Conservation (phyloP, 176 grass and related monocot genomes). For the Pontederia paniculata region DNA sequence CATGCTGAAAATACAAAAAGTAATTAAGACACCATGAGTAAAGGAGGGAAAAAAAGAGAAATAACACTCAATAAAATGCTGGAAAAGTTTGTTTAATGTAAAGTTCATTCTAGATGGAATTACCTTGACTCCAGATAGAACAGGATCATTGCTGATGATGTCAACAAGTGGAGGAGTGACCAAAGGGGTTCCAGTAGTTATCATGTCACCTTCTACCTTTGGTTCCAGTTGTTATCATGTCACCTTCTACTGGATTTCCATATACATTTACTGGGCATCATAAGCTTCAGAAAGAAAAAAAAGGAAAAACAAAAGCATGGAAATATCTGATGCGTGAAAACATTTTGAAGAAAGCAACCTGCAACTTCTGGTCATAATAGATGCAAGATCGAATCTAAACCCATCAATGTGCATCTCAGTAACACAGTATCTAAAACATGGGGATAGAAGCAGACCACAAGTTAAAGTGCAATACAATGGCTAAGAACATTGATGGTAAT, state of each 20-base stretch:
- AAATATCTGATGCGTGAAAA: slow-evolving; percentile 11
- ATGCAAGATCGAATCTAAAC: slow-evolving; percentile 91
- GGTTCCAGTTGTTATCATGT: slow-evolving; percentile 60
- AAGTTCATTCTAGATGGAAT: background rate
- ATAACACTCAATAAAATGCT: too few species aligned
- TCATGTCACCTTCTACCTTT: slow-evolving; percentile 47
- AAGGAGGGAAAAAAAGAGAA: too few species aligned
- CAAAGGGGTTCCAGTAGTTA: slow-evolving; percentile 72
- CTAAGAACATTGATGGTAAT: too few species aligned
- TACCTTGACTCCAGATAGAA: slow-evolving; percentile 87
- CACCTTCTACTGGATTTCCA: slow-evolving; percentile 51
- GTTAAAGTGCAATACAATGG: background rate
- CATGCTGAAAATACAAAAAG: too few species aligned
- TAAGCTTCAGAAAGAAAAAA: slow-evolving; percentile 33
- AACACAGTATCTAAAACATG: slow-evolving; percentile 67
- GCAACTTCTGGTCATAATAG: slow-evolving; percentile 87
- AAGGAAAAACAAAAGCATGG: slow-evolving; percentile 7
- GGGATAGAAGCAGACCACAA: slow-evolving; percentile 12
- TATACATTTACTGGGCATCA: slow-evolving; percentile 91
- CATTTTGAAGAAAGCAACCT: slow-evolving; percentile 27
- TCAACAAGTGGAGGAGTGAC: slow-evolving; percentile 59
- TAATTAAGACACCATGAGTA: too few species aligned
- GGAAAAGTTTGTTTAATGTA: too few species aligned
- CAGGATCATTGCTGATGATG: slow-evolving; percentile 97
- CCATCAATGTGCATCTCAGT: slow-evolving; percentile 98